Evolutionary conservation across 2,329 filamentous ascomycete species (phyloP).

Genomic region (Botrytis squamosa): DNA sequence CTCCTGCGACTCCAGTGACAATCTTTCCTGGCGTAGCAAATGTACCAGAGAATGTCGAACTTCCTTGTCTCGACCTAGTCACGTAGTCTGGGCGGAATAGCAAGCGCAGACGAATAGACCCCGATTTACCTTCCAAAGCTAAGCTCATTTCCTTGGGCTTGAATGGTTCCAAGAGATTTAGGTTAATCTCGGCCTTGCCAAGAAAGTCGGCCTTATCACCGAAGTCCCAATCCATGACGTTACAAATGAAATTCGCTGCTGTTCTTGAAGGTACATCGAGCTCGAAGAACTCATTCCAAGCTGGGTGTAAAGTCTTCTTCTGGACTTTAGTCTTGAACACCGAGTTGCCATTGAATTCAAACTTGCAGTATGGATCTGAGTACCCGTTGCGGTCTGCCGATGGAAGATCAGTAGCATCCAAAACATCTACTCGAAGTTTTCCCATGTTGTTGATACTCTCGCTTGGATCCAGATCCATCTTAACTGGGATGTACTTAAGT

Average conservation of each 20-base stretch:
- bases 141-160: slow-evolving; percentile 72
- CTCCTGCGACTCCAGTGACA: slow-evolving; percentile 75
- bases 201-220: slow-evolving; percentile 90
- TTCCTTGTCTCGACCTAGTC: slow-evolving; percentile 80
- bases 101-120: slow-evolving; percentile 75
- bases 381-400: slow-evolving; percentile 94
- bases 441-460: slow-evolving; percentile 99
- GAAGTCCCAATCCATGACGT: slow-evolving; percentile 95
- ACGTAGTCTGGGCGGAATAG: slow-evolving; percentile 94
- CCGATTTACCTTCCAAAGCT: slow-evolving; percentile 83
- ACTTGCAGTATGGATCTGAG: slow-evolving; percentile 96
- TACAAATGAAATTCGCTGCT: slow-evolving; percentile 76
- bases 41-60: slow-evolving; percentile 87
- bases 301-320: slow-evolving; percentile 93
- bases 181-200: slow-evolving; percentile 72
- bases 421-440: slow-evolving; percentile 85
- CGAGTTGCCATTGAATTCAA: slow-evolving; percentile 83
- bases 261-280: slow-evolving; percentile 78
- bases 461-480: slow-evolving; percentile 89
- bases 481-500: slow-evolving; percentile 89
- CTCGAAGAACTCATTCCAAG: slow-evolving; percentile 97
- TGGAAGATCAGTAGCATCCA: slow-evolving; percentile 84
- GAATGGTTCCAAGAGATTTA: slow-evolving; percentile 83
- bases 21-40: slow-evolving; percentile 87
- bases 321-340: slow-evolving; percentile 93